Percentiles rank a stretch among this genome's conserved stretches.
Evolutionary conservation across 768 basidiomycete genomes (phyloP).

Genomic region (Boletus reticuloceps): DNA sequence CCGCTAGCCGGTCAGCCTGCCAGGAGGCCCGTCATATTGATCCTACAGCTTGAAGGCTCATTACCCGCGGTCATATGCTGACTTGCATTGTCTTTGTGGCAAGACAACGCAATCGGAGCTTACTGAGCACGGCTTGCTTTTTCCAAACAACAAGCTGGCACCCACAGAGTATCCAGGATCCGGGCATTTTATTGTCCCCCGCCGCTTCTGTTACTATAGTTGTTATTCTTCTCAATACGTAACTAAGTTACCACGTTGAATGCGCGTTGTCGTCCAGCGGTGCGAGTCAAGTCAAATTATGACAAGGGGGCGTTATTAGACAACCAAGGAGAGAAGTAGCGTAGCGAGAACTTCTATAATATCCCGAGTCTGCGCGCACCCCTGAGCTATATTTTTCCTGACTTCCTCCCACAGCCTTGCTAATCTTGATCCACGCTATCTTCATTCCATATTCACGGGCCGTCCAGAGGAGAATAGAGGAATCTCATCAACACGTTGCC

Average conservation of each 20-base stretch:
- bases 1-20: conserved; percentile 10
- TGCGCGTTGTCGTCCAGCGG: conserved; percentile 14
- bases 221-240: conserved; percentile 22
- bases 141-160: background rate
- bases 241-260: conserved; percentile 27
- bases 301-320: conserved; percentile 1
- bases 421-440: conserved; percentile 31
- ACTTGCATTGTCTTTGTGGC: conserved; percentile 6
- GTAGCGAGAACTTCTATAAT: conserved; percentile 9
- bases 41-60: conserved; percentile 18
- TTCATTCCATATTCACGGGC: conserved; percentile 27
- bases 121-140: background rate
- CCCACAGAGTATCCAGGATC: conserved; percentile 18
- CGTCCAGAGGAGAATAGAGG: conserved; percentile 20
- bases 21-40: conserved; percentile 19
- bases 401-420: conserved; percentile 19
- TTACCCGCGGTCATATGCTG: background rate
- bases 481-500: conserved; percentile 34
- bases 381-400: conserved; percentile 17
- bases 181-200: conserved; percentile 10
- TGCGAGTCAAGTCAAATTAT: background rate
- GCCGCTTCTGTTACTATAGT: background rate
- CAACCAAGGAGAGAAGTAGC: conserved; percentile 1
- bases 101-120: conserved; percentile 10
- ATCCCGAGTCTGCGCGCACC: conserved; percentile 14